A percentile compares a stretch with the other conserved stretches of the same genome.
phyloP scores from a whole-genome alignment of 805 yeast genomes.

The Teunomyces funiuensis region DNA sequence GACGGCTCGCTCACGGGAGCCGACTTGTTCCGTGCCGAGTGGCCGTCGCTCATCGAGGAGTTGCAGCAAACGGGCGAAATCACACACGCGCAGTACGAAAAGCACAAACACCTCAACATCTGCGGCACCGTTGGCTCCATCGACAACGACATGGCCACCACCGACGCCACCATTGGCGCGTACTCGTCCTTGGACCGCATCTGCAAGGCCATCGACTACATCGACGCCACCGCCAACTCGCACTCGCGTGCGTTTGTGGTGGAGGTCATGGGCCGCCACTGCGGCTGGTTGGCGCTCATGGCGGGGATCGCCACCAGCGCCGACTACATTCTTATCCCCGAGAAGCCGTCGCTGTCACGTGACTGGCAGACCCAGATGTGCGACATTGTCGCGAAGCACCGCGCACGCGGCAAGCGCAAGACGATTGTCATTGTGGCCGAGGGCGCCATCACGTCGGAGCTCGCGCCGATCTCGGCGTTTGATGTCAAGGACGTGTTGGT shows the following conservation, averaged over 20 bases:
- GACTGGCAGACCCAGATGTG: constrained; percentile 83
- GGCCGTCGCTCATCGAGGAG: constrained; percentile 87
- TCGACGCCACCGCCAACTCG: constrained; percentile 95
- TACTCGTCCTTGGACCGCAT: constrained; percentile 91
- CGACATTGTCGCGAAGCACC: constrained; percentile 72
- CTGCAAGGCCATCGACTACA: constrained; percentile 91
- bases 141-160: constrained; percentile 96
- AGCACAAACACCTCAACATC: constrained; percentile 72
- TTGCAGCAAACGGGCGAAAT: constrained; percentile 56
- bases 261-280: constrained; percentile 99
- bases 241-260: constrained; percentile 97
- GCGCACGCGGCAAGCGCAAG: constrained; percentile 86
- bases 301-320: constrained; percentile 97
- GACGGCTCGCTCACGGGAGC: constrained; percentile 99
- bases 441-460: constrained; percentile 86
- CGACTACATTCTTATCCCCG: constrained; percentile 92
- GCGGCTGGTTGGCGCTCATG: constrained; percentile 98
- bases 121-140: constrained; percentile 96
- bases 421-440: constrained; percentile 97
- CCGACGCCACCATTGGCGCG: constrained; percentile 97
- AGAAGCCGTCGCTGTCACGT: constrained; percentile 74
- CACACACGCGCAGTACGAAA: constrained; percentile 56
- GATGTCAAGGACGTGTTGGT: constrained; percentile 82
- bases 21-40: constrained; percentile 87
- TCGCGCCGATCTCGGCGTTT: constrained; percentile 76